A percentile compares a stretch with the other conserved stretches of the same genome.
phyloP scores from a whole-genome alignment of 148 eudicot genomes.

The Agrostemma githago region DNA sequence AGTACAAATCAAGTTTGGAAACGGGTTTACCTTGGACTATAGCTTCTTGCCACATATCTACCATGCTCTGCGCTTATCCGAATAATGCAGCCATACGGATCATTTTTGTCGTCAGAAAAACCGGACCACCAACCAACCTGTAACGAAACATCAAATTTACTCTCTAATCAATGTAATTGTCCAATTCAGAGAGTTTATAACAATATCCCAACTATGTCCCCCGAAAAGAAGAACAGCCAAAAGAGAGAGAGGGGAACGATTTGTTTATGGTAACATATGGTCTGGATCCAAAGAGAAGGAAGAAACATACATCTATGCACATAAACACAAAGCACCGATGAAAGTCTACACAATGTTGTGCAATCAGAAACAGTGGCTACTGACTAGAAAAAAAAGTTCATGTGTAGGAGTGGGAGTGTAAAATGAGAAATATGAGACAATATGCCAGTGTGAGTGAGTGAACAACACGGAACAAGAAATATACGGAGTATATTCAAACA shows the following conservation, averaged over 20 bases:
- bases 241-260: too few species aligned
- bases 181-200: background rate
- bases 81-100: slow-evolving; percentile 85
- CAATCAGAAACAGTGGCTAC: background rate
- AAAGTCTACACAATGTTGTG: background rate
- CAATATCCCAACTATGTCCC: too few species aligned
- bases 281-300: background rate
- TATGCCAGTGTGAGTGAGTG: background rate
- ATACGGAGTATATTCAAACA: background rate
- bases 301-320: background rate
- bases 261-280: too few species aligned
- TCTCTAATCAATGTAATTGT: background rate
- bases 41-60: slow-evolving; percentile 89
- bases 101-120: slow-evolving; percentile 57
- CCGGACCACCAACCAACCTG: slow-evolving; percentile 99
- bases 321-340: background rate
- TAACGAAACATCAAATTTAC: slow-evolving; percentile 8
- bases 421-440: background rate
- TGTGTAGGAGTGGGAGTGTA: background rate
- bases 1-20: background rate
- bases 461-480: background rate
- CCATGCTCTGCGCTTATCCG: slow-evolving; percentile 97
- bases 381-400: background rate
- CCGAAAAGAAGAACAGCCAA: too few species aligned
- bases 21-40: slow-evolving; percentile 69